These are phyloP conservation scores for Trifolium dubium DNA, from an alignment of 306 rosid genomes.

Conservation along the genomic window DNA sequence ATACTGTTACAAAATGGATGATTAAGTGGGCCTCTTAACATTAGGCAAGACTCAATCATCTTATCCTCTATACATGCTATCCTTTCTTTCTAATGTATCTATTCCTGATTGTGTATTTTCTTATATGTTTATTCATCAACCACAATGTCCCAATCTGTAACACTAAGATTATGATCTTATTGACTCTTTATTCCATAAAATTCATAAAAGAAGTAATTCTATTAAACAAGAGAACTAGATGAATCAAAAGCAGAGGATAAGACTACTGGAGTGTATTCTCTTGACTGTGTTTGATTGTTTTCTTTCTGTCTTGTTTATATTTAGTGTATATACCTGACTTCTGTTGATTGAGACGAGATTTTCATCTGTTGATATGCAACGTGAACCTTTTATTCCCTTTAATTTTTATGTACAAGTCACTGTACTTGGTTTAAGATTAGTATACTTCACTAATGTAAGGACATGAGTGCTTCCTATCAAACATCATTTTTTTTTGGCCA, in stretches of 20 bases:
- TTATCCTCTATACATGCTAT: neutral
- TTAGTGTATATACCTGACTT: slow-evolving; percentile 19
- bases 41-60: slow-evolving; percentile 5
- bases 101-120: neutral
- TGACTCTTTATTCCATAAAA: neutral
- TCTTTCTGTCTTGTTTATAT: slow-evolving; percentile 24
- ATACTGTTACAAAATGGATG: slow-evolving; percentile 6
- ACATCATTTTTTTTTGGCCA: neutral
- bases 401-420: neutral
- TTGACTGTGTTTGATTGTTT: neutral
- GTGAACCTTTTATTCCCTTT: slow-evolving; percentile 24
- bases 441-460: slow-evolving; percentile 2
- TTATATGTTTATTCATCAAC: neutral
- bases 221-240: slow-evolving; percentile 1
- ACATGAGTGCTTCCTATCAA: slow-evolving; percentile 12
- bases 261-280: slow-evolving; percentile 7
- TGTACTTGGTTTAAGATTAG: slow-evolving; percentile 11
- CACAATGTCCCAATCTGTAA: neutral
- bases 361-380: slow-evolving; percentile 17
- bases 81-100: neutral
- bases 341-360: slow-evolving; percentile 10
- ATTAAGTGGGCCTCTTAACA: neutral
- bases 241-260: slow-evolving; percentile 17
- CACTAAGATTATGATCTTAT: slow-evolving; percentile 4
- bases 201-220: slow-evolving; percentile 14